These are phyloP conservation scores for Loxodes magnus DNA, from an alignment of 73 alveolate genomes.

Conservation along the genomic window DNA sequence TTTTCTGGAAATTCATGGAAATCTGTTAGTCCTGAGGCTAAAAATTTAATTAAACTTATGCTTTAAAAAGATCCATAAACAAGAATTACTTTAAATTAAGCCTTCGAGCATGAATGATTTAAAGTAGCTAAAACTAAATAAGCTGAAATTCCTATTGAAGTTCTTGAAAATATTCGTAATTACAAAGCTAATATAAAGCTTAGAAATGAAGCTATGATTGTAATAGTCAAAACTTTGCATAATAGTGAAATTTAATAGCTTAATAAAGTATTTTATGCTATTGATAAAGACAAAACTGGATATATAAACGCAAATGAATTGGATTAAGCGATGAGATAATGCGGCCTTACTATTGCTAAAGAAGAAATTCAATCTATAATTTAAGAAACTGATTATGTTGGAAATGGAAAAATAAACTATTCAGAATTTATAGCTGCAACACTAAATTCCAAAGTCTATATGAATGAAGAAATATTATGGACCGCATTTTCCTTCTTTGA, in stretches of 20 bases:
- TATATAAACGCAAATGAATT: slow-evolving; percentile 12
- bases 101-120: slow-evolving; percentile 33
- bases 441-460: slow-evolving; percentile 5
- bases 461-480: slow-evolving; percentile 23
- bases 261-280: slow-evolving; percentile 12
- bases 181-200: neutral
- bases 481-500: slow-evolving; percentile 15
- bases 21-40: slow-evolving; percentile 30
- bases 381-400: neutral
- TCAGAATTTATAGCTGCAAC: slow-evolving; percentile 18
- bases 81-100: slow-evolving; percentile 18
- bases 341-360: slow-evolving; percentile 12
- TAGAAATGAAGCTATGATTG: slow-evolving; percentile 13
- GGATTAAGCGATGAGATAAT: slow-evolving; percentile 5
- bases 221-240: slow-evolving; percentile 4
- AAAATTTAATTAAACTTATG: slow-evolving; percentile 21
- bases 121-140: no score
- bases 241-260: slow-evolving; percentile 10
- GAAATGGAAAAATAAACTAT: slow-evolving; percentile 7
- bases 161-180: no score
- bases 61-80: slow-evolving; percentile 30
- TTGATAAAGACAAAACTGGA: slow-evolving; percentile 28
- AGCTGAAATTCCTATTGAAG: no score
- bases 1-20: slow-evolving; percentile 39
- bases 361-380: slow-evolving; percentile 13